Evolutionary conservation across 1,139 yeast genomes (phyloP).

Genomic region (Saccharomyces hybrid): DNA sequence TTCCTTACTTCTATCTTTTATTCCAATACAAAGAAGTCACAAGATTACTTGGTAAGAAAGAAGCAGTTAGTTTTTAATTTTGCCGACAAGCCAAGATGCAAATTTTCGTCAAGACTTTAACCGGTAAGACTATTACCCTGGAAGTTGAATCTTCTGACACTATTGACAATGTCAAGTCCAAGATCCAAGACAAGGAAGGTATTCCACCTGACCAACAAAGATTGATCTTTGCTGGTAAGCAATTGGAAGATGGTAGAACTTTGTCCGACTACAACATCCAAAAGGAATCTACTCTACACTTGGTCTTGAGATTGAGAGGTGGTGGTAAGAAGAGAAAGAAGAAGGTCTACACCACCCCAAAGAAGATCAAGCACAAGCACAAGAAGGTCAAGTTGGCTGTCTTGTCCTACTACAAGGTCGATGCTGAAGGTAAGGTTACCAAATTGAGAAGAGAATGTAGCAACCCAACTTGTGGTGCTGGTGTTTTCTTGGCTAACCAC

Average conservation of each 20-base stretch:
- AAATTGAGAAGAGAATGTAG: conserved; percentile 99
- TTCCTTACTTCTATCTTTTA: no score
- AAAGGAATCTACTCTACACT: conserved; percentile 97
- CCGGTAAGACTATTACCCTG: conserved; percentile 65
- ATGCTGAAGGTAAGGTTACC: conserved; percentile 96
- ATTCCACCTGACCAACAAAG: conserved; percentile 99
- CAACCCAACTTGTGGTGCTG: conserved; percentile 90
- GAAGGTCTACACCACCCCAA: conserved; percentile 99
- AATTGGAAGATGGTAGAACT: conserved; percentile 65
- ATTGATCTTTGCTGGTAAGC: conserved; percentile 98
- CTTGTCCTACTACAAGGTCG: conserved; percentile 98
- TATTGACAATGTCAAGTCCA: conserved; percentile 84
- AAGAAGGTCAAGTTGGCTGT: conserved; percentile 99
- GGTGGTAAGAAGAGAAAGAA: conserved; percentile 99
- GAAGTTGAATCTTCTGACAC: conserved; percentile 71
- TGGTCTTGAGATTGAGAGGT: conserved; percentile 98
- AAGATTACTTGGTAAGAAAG: conserved; percentile 31
- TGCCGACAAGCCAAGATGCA: conserved; percentile 52
- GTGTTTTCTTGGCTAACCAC: conserved; percentile 99
- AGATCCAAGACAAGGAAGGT: conserved; percentile 98
- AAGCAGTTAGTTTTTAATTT: conserved; percentile 27
- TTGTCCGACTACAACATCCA: conserved; percentile 91
- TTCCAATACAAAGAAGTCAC: background rate
- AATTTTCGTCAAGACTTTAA: conserved; percentile 53
- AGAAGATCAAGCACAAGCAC: conserved; percentile 99